Percentiles rank a stretch among this genome's conserved stretches.
Conservation (phyloP, 768 basidiomycete species). For the Flagelloscypha sp. region DNA sequence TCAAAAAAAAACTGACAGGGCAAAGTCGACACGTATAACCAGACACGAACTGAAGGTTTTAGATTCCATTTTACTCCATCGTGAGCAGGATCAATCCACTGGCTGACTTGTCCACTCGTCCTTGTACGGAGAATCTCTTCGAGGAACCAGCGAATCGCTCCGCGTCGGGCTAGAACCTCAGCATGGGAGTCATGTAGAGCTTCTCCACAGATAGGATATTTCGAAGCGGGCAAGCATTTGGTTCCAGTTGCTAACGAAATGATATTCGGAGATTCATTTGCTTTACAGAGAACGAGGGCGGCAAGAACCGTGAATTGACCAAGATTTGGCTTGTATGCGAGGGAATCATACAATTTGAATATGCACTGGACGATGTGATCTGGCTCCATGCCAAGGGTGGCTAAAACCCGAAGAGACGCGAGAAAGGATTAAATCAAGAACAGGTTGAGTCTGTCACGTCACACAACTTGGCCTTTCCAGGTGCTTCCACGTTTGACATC, state of each 20-base stretch:
- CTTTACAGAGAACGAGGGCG: slow-evolving; percentile 34
- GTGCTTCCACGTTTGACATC: too few relatives aligned
- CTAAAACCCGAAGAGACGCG: too few relatives aligned
- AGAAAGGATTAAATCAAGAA: too few relatives aligned
- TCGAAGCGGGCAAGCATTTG: slow-evolving; percentile 67
- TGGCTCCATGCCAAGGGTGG: too few relatives aligned
- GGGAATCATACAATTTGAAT: slow-evolving; percentile 33
- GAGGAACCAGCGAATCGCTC: slow-evolving; percentile 70
- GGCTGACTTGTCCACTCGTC: slow-evolving; percentile 9
- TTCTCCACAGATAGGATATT: slow-evolving; percentile 64
- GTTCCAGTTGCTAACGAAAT: slow-evolving; percentile 77
- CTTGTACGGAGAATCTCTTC: slow-evolving; percentile 51
- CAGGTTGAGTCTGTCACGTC: too few relatives aligned
- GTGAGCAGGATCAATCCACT: slow-evolving; percentile 35
- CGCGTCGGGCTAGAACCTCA: slow-evolving; percentile 82
- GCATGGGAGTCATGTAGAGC: slow-evolving; percentile 86
- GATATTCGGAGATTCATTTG: slow-evolving; percentile 30
- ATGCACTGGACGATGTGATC: slow-evolving; percentile 29
- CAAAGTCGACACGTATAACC: slow-evolving; percentile 71
- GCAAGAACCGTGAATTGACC: slow-evolving; percentile 61
- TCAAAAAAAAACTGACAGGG: slow-evolving; percentile 46
- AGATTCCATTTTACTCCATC: slow-evolving; percentile 37
- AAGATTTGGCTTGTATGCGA: slow-evolving; percentile 42
- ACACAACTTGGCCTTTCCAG: too few relatives aligned
- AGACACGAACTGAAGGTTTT: slow-evolving; percentile 37